Conservation (phyloP, 257 asterid species). For the Solanum gracilifrons region DNA sequence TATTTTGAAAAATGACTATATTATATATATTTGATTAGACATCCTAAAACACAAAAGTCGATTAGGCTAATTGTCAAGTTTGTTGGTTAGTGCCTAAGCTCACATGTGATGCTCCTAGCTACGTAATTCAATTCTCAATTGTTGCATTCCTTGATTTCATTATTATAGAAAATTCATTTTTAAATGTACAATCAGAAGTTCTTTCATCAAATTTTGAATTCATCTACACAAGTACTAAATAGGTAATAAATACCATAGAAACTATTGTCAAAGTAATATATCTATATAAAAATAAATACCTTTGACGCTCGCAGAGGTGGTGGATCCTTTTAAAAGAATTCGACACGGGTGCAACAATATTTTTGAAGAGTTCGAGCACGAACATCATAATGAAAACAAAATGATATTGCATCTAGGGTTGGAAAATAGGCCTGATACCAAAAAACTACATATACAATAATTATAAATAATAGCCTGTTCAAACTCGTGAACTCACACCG, state of each 20-base stretch:
- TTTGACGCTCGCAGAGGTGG: too few species aligned
- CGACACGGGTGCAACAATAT: rapidly evolving
- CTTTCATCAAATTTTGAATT: background rate
- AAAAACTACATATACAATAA: background rate
- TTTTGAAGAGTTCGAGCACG: background rate
- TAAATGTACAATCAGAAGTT: background rate
- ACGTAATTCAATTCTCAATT: background rate
- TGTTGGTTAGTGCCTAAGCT: background rate
- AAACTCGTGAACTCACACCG: background rate
- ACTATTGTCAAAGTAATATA: background rate
- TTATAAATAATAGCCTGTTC: background rate
- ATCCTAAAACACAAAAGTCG: background rate
- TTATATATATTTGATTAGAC: background rate
- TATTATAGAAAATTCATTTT: background rate
- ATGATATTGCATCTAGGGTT: background rate
- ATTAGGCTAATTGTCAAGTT: background rate
- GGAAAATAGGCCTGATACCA: background rate
- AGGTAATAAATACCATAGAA: background rate
- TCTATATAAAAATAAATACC: background rate
- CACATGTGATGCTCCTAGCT: background rate
- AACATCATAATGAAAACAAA: background rate
- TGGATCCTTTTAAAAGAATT: background rate
- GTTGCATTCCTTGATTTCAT: background rate
- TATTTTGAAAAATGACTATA: background rate
- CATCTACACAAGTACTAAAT: background rate